These are phyloP conservation scores for Aspergillus sp. DNA, from an alignment of 2,329 filamentous ascomycete species.

Conservation along the genomic window DNA sequence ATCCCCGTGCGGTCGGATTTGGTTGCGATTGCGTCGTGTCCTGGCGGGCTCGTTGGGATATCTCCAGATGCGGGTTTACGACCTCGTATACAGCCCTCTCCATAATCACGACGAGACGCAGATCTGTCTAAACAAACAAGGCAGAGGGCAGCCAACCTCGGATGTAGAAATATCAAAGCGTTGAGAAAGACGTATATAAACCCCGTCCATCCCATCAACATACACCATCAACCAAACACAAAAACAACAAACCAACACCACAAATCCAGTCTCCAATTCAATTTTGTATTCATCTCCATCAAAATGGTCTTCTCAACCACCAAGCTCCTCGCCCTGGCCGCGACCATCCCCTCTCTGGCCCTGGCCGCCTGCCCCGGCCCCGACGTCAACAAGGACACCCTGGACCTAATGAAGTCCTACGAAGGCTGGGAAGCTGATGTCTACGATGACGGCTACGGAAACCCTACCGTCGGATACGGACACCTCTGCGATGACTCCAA, in stretches of 20 bases:
- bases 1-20: not conserved
- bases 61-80: not conserved
- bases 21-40: not conserved
- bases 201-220: not conserved
- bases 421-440: conserved; percentile 34
- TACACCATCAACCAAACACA: not conserved
- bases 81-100: not conserved
- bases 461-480: conserved; percentile 53
- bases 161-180: not conserved
- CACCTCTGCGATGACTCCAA: conserved; percentile 46
- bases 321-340: conserved; percentile 4
- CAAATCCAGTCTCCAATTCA: not conserved
- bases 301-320: conserved; percentile 7
- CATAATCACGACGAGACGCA: not conserved
- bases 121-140: not conserved
- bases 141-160: not conserved
- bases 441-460: conserved; percentile 45
- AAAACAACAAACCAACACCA: not conserved
- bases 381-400: conserved; percentile 34
- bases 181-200: not conserved
- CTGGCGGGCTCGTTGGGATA: too few relatives aligned
- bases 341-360: not conserved
- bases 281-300: too few relatives aligned
- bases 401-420: conserved; percentile 39
- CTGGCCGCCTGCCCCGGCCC: conserved; percentile 13